Evolutionary conservation across 805 yeast species (phyloP).

Genomic region (Wickerhamomyces alni): DNA sequence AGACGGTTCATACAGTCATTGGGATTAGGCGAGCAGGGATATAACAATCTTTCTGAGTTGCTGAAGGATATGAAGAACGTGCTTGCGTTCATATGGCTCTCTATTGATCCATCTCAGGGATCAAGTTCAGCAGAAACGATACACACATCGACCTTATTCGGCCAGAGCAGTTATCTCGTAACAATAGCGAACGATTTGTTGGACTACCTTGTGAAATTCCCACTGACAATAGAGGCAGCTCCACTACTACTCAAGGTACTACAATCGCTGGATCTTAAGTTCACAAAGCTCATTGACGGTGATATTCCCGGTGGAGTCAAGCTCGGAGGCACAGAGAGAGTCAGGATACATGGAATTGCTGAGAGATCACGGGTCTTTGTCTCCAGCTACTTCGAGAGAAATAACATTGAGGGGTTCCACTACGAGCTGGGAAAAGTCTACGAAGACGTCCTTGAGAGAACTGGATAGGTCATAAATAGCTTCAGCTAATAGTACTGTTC

Average conservation of each 20-base stretch:
- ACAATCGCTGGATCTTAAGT: conserved; percentile 34
- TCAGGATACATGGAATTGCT: conserved; percentile 46
- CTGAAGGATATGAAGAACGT: conserved; percentile 41
- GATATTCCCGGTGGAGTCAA: conserved; percentile 26
- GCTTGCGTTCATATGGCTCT: conserved; percentile 56
- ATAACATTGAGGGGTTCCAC: conserved; percentile 35
- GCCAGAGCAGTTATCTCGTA: conserved; percentile 58
- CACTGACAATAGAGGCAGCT: conserved; percentile 26
- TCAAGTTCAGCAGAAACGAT: conserved; percentile 5
- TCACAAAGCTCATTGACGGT: conserved; percentile 32
- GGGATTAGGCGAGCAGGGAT: conserved; percentile 24
- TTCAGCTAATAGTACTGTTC: no score
- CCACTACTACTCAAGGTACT: conserved; percentile 32
- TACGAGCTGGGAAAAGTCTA: conserved; percentile 39
- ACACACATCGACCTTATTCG: conserved; percentile 37
- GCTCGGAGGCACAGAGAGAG: conserved; percentile 43
- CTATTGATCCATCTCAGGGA: conserved; percentile 35
- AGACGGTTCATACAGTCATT: conserved; percentile 44
- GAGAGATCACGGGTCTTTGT: conserved; percentile 43
- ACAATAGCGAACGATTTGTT: conserved; percentile 60
- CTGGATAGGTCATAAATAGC: no score
- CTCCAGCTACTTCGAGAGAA: conserved; percentile 27
- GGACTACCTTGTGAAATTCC: conserved; percentile 48
- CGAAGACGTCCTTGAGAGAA: conserved; percentile 35
- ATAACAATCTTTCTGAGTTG: conserved; percentile 24